Conservation (phyloP, 345 rosid genomes). For the Moricandia moricandioides region DNA sequence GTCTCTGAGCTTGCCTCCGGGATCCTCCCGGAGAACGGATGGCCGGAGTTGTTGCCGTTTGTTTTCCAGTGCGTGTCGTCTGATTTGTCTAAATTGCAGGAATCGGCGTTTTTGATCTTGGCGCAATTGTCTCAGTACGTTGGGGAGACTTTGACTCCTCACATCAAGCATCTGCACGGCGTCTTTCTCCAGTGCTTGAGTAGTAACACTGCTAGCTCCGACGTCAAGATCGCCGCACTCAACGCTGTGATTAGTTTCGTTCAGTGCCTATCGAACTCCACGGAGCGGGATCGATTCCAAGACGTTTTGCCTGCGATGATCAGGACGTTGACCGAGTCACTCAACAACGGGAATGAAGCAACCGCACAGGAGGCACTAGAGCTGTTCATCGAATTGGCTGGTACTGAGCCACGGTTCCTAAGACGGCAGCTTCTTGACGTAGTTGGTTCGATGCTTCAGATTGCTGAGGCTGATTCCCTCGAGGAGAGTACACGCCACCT, state of each 20-base stretch:
- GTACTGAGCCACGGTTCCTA: constrained; percentile 87
- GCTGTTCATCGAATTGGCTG: constrained; percentile 92
- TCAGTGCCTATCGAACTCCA: constrained; percentile 66
- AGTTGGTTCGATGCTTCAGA: constrained; percentile 95
- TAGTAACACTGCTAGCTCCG: constrained; percentile 51
- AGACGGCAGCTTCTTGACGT: constrained; percentile 88
- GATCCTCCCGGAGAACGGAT: constrained; percentile 74
- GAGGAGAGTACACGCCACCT: constrained; percentile 94
- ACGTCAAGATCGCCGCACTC: constrained; percentile 90
- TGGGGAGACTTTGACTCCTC: constrained; percentile 78
- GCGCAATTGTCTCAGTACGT: constrained; percentile 92
- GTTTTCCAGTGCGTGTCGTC: constrained; percentile 93
- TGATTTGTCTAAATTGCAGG: constrained; percentile 78
- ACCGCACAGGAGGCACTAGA: constrained; percentile 97
- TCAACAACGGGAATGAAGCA: constrained; percentile 90
- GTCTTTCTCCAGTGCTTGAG: constrained; percentile 75
- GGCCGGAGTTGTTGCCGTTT: constrained; percentile 96
- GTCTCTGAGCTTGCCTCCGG: constrained; percentile 93
- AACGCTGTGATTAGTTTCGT: constrained; percentile 93
- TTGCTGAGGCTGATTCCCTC: constrained; percentile 86
- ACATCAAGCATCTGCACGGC: constrained; percentile 74
- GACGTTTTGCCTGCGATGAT: constrained; percentile 95
- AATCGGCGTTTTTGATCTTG: constrained; percentile 81
- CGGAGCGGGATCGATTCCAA: constrained; percentile 94
- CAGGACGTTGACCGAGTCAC: constrained; percentile 83